Evolutionary conservation across 345 rosid genomes (phyloP).

Genomic region (Hypericum androsaemum): DNA sequence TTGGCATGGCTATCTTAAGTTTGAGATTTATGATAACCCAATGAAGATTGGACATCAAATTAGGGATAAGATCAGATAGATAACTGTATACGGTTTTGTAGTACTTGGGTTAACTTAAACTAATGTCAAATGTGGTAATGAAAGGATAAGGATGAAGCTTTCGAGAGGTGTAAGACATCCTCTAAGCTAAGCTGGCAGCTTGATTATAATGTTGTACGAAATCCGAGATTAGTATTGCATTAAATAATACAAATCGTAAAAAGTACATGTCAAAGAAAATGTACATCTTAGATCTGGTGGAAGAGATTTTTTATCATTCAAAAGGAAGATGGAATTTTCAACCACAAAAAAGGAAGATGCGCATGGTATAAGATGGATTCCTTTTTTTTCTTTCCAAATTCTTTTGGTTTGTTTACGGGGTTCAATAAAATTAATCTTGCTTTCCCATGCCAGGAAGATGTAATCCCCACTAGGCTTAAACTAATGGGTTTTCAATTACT

Average conservation of each 20-base stretch:
- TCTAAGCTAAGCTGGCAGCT: conserved; percentile 11
- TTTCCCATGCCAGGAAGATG: neutral
- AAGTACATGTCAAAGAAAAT: no score
- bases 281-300: no score
- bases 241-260: neutral
- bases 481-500: conserved; percentile 7
- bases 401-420: conserved; percentile 33
- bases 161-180: neutral
- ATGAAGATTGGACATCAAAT: no score
- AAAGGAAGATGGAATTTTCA: no score
- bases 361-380: conserved; percentile 32
- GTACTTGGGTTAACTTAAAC: conserved; percentile 21
- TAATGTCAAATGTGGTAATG: conserved; percentile 14
- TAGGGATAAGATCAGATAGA: conserved; percentile 2
- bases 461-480: conserved; percentile 8
- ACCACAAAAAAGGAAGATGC: conserved; percentile 20
- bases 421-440: conserved; percentile 14
- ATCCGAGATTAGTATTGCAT: neutral
- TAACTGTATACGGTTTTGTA: neutral
- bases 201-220: conserved; percentile 11
- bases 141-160: conserved; percentile 44
- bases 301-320: no score
- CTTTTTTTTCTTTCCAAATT: conserved; percentile 11
- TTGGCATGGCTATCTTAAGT: no score
- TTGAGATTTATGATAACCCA: no score